Conservation (phyloP, 345 rosid genomes). For the Alliaria petiolata region DNA sequence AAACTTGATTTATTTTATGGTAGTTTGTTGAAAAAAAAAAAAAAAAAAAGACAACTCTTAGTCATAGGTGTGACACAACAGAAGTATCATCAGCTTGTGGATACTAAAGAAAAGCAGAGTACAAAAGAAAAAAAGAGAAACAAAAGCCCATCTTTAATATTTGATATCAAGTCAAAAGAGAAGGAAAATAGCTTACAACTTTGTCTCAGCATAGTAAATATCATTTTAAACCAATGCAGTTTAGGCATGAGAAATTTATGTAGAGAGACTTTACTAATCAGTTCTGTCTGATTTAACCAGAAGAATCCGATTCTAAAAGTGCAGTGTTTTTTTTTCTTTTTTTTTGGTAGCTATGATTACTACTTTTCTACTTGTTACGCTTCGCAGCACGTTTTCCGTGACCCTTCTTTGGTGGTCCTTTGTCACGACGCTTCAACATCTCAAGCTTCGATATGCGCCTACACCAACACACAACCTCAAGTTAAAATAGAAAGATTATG, state of each 20-base stretch:
- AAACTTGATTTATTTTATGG: too few relatives aligned
- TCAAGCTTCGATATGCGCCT: conserved; percentile 68
- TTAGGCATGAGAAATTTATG: background rate
- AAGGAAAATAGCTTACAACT: conserved; percentile 2
- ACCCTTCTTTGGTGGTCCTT: conserved; percentile 92
- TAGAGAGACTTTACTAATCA: background rate
- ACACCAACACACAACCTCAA: background rate
- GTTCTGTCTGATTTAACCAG: conserved; percentile 6
- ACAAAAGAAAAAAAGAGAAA: background rate
- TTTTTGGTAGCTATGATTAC: too few relatives aligned
- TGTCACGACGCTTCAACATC: conserved; percentile 81
- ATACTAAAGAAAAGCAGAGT: background rate
- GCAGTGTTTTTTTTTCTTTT: too few relatives aligned
- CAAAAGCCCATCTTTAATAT: background rate
- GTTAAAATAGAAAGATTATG: too few relatives aligned
- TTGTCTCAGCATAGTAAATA: conserved; percentile 1
- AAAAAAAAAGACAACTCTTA: too few relatives aligned
- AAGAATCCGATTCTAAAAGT: too few relatives aligned
- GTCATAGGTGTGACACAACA: background rate
- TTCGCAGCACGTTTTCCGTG: conserved; percentile 71
- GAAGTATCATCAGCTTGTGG: background rate
- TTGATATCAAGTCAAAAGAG: background rate
- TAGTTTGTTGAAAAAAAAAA: too few relatives aligned
- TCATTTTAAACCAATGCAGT: conserved; percentile 14
- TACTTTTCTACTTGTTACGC: conserved; percentile 45